phyloP scores from a whole-genome alignment of 2,329 filamentous ascomycete species.

The Colletotrichum karsti region DNA sequence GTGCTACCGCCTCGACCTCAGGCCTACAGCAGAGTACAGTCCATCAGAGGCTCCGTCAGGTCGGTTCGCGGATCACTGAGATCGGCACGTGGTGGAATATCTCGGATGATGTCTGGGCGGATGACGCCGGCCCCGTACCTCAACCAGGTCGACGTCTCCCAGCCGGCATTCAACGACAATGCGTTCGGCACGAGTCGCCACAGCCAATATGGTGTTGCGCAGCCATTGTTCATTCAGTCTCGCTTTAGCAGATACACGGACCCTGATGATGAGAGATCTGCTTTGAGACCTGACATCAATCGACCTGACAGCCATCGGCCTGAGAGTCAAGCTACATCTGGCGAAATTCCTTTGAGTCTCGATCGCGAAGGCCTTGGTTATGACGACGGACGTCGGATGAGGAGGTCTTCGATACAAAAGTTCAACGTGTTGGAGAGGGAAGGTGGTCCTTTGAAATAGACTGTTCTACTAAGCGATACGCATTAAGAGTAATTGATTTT shows the following conservation, averaged over 20 bases:
- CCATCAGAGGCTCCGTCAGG: slow-evolving; percentile 13
- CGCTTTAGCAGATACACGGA: slow-evolving; percentile 22
- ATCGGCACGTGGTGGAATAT: slow-evolving; percentile 2
- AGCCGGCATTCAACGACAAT: slow-evolving; percentile 1
- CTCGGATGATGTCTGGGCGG: slow-evolving; percentile 14
- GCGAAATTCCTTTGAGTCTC: slow-evolving; percentile 17
- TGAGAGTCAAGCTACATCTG: slow-evolving; percentile 16
- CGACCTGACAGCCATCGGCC: not conserved
- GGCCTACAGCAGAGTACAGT: slow-evolving; percentile 15
- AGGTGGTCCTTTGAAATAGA: slow-evolving; percentile 13
- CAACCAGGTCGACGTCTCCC: not conserved
- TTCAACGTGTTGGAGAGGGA: slow-evolving; percentile 8
- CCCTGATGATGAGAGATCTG: not conserved
- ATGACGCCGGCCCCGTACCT: not conserved
- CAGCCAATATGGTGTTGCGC: slow-evolving; percentile 10
- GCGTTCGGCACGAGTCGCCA: not conserved
- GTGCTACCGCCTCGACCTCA: slow-evolving; percentile 7
- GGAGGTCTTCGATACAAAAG: slow-evolving; percentile 20
- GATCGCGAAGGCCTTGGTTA: slow-evolving; percentile 9
- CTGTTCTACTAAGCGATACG: not conserved
- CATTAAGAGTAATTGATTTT: not conserved
- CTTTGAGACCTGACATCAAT: not conserved
- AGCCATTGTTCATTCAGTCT: slow-evolving; percentile 20
- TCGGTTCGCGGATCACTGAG: slow-evolving; percentile 17
- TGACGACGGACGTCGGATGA: not conserved